Evolutionary conservation across 441 rosid species (phyloP).

Genomic region (California macrophylla): DNA sequence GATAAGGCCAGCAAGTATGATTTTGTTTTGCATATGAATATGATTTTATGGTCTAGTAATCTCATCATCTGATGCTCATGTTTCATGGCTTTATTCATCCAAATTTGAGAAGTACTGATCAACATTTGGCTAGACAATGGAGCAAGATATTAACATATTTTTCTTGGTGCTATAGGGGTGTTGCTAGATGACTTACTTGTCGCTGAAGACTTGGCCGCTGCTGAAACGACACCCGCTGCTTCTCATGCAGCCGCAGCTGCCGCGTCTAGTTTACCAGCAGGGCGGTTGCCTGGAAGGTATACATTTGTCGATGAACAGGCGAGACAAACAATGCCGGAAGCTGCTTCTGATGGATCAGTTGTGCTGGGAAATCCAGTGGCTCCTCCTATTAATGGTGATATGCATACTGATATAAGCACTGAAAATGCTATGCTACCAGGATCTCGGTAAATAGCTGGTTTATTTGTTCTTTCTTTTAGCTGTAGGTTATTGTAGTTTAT

Average conservation of each 20-base stretch:
- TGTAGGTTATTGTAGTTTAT: not conserved
- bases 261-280: conserved; percentile 49
- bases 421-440: conserved; percentile 81
- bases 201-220: conserved; percentile 88
- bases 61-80: not conserved
- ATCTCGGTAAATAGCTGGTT: conserved; percentile 43
- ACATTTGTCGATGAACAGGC: conserved; percentile 70
- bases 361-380: conserved; percentile 90
- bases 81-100: not conserved
- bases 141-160: conserved; percentile 5
- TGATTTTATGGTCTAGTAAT: not conserved
- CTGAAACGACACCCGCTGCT: conserved; percentile 80
- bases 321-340: conserved; percentile 50
- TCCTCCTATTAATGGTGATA: conserved; percentile 79
- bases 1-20: not conserved
- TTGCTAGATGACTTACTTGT: conserved; percentile 92
- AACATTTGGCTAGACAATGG: not conserved
- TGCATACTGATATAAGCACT: conserved; percentile 85
- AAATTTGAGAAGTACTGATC: not conserved
- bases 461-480: conserved; percentile 5
- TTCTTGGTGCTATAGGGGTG: conserved; percentile 48
- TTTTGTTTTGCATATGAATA: not conserved
- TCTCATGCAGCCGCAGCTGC: conserved; percentile 86
- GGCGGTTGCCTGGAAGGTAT: conserved; percentile 59
- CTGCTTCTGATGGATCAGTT: conserved; percentile 74